phyloP scores from a whole-genome alignment of 306 rosid genomes.

The Glycine tomentella region DNA sequence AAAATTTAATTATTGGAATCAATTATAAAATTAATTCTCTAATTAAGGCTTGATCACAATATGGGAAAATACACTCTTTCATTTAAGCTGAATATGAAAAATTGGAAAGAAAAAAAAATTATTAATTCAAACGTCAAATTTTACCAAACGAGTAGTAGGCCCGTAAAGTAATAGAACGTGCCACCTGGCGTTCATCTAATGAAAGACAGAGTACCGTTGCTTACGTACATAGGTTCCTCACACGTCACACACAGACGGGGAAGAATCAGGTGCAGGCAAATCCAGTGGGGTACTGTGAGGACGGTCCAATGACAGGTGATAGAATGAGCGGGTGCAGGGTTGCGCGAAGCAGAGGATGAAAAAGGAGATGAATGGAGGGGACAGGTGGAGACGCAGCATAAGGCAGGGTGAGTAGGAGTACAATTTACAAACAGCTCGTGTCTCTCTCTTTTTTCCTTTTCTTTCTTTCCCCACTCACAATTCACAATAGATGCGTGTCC shows the following conservation, averaged over 20 bases:
- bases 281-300: not conserved
- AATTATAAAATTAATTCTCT: too few relatives aligned
- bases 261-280: not conserved
- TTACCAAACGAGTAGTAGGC: slow-evolving; percentile 44
- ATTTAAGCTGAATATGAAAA: too few relatives aligned
- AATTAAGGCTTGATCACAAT: too few relatives aligned
- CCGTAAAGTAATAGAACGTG: slow-evolving; percentile 35
- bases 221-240: slow-evolving; percentile 41
- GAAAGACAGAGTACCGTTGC: slow-evolving; percentile 46
- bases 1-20: too few relatives aligned
- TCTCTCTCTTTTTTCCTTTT: not conserved
- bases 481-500: slow-evolving; percentile 64
- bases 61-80: too few relatives aligned
- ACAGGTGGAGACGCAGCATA: slow-evolving; percentile 53
- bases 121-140: slow-evolving; percentile 19
- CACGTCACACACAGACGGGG: slow-evolving; percentile 32
- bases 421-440: slow-evolving; percentile 20
- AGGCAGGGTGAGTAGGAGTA: slow-evolving; percentile 46
- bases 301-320: slow-evolving; percentile 9
- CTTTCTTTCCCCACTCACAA: slow-evolving; percentile 28
- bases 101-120: too few relatives aligned
- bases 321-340: not conserved
- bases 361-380: slow-evolving; percentile 31
- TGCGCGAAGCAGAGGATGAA: slow-evolving; percentile 6
- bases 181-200: slow-evolving; percentile 47